These are phyloP conservation scores for Penicillium fuscoglaucum DNA, from an alignment of 2,329 filamentous ascomycete genomes.

Conservation along the genomic window DNA sequence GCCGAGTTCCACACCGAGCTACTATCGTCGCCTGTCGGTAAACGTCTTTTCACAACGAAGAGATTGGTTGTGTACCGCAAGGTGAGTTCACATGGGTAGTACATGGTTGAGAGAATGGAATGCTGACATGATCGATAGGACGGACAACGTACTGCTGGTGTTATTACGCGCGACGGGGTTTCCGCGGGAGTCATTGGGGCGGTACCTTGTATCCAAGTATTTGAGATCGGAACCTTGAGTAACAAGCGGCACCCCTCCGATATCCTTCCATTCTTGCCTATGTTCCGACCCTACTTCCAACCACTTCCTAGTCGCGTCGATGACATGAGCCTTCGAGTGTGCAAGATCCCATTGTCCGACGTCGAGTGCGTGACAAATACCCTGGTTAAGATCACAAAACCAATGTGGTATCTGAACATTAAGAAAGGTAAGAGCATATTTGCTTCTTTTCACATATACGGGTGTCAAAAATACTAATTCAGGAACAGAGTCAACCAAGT, in stretches of 20 bases:
- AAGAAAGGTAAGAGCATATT: conserved; percentile 46
- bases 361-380: conserved; percentile 82
- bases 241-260: conserved; percentile 77
- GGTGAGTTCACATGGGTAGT: conserved; percentile 34
- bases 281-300: conserved; percentile 67
- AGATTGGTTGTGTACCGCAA: conserved; percentile 79
- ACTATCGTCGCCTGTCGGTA: conserved; percentile 76
- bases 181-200: conserved; percentile 63
- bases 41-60: conserved; percentile 72
- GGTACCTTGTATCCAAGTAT: conserved; percentile 70
- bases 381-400: conserved; percentile 53
- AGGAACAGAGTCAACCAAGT: conserved; percentile 50
- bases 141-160: conserved; percentile 76
- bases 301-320: conserved; percentile 65
- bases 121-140: conserved; percentile 53
- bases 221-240: conserved; percentile 71
- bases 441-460: background rate
- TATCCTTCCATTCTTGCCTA: conserved; percentile 76
- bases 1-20: conserved; percentile 75
- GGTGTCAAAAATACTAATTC: conserved; percentile 15
- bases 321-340: conserved; percentile 67
- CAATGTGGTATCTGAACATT: conserved; percentile 50
- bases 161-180: conserved; percentile 74
- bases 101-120: background rate
- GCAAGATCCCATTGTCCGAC: conserved; percentile 71